phyloP scores from a whole-genome alignment of 768 basidiomycete species.

The Asterophora lycoperdoides region DNA sequence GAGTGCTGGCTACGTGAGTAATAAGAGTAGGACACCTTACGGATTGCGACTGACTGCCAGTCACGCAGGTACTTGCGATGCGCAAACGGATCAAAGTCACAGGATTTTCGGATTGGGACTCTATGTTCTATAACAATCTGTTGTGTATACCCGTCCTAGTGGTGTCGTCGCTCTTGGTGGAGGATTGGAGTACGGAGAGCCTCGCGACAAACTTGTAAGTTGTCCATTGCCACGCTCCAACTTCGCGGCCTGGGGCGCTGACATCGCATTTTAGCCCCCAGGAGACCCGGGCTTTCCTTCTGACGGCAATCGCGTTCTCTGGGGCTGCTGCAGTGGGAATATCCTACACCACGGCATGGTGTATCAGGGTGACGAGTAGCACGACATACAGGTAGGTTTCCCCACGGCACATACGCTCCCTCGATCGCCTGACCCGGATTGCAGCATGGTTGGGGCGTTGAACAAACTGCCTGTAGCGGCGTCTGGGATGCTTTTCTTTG shows the following conservation, averaged over 20 bases:
- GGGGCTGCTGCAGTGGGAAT: slow-evolving; percentile 98
- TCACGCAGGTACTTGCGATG: slow-evolving; percentile 82
- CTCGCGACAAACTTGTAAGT: slow-evolving; percentile 85
- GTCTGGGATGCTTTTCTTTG: slow-evolving; percentile 98
- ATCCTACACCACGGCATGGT: slow-evolving; percentile 99
- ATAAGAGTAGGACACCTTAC: not conserved
- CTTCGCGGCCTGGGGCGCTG: not conserved
- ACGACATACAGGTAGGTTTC: slow-evolving; percentile 88
- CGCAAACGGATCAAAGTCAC: slow-evolving; percentile 93
- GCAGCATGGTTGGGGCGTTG: slow-evolving; percentile 92
- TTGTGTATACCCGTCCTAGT: slow-evolving; percentile 89
- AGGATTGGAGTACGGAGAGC: slow-evolving; percentile 85
- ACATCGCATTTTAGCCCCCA: slow-evolving; percentile 57
- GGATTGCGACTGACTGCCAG: slow-evolving; percentile 10
- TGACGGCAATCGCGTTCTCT: slow-evolving; percentile 90
- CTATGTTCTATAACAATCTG: slow-evolving; percentile 98
- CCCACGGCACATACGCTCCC: not conserved
- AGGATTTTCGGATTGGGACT: slow-evolving; percentile 96
- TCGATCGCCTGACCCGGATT: slow-evolving; percentile 3
- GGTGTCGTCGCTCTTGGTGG: slow-evolving; percentile 75
- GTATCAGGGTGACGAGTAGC: slow-evolving; percentile 90
- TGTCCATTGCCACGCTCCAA: not conserved
- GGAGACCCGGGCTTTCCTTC: slow-evolving; percentile 70
- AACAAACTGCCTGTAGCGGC: slow-evolving; percentile 98
- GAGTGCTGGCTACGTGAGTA: slow-evolving; percentile 83